Evolutionary conservation across 2,329 filamentous ascomycete species (phyloP).

Genomic region (Grosmannia huntii): DNA sequence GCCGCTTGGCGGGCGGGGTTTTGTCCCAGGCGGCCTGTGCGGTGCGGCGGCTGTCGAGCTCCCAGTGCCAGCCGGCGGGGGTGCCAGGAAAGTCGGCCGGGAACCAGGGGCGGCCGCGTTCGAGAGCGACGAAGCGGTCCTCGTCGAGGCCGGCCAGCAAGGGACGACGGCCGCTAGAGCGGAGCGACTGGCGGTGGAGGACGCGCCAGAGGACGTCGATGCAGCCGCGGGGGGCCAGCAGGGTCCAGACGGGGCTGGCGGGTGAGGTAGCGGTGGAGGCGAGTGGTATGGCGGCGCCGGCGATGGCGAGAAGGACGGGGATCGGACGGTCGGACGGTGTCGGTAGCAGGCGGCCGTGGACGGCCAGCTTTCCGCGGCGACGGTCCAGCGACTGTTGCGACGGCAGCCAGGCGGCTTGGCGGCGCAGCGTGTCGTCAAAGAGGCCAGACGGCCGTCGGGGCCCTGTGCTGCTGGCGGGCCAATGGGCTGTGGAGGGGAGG

Average conservation of each 20-base stretch:
- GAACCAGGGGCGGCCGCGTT: slow-evolving; percentile 68
- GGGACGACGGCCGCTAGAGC: slow-evolving; percentile 57
- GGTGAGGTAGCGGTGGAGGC: neutral
- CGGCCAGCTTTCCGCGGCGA: slow-evolving; percentile 46
- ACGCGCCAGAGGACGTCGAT: slow-evolving; percentile 77
- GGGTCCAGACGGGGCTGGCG: slow-evolving; percentile 45
- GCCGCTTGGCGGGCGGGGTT: slow-evolving; percentile 69
- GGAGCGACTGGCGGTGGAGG: slow-evolving; percentile 69
- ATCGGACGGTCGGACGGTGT: slow-evolving; percentile 57
- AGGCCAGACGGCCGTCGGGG: slow-evolving; percentile 43
- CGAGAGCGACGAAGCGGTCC: slow-evolving; percentile 67
- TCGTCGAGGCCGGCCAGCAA: slow-evolving; percentile 74
- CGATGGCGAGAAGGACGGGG: slow-evolving; percentile 54
- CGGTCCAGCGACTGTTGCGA: slow-evolving; percentile 74
- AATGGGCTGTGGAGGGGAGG: slow-evolving; percentile 39
- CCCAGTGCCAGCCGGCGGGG: slow-evolving; percentile 66
- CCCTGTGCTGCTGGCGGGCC: slow-evolving; percentile 63
- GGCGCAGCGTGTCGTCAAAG: slow-evolving; percentile 56
- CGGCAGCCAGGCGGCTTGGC: slow-evolving; percentile 51
- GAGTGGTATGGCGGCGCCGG: neutral
- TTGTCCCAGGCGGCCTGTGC: slow-evolving; percentile 56
- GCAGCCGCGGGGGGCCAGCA: slow-evolving; percentile 84
- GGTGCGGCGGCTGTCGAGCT: slow-evolving; percentile 48
- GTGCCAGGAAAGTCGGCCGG: slow-evolving; percentile 76
- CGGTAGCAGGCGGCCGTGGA: slow-evolving; percentile 46